Evolutionary conservation across 352 stramenopile species (phyloP).

Genomic region (Sclerospora graminicola): DNA sequence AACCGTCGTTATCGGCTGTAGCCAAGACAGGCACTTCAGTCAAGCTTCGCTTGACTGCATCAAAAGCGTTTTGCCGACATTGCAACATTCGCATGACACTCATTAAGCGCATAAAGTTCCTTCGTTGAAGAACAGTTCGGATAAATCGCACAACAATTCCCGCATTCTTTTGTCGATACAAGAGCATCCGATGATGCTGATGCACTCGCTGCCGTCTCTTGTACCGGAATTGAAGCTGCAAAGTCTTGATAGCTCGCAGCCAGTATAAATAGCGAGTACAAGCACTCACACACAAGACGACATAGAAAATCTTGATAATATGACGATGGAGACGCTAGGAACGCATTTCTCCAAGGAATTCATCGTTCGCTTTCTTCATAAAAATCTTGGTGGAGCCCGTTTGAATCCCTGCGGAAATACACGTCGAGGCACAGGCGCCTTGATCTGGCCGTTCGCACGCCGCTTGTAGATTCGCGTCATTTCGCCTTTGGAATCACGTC

Average conservation of each 20-base stretch:
- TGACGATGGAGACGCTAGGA: conserved; percentile 48
- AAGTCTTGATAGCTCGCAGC: conserved; percentile 32
- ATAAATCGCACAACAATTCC: conserved; percentile 42
- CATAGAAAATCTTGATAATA: conserved; percentile 69
- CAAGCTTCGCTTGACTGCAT: too few relatives aligned
- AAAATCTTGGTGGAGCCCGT: conserved; percentile 96
- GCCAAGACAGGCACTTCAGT: too few relatives aligned
- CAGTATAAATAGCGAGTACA: conserved; percentile 50
- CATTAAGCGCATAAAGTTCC: conserved; percentile 42
- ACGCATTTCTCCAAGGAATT: conserved; percentile 87
- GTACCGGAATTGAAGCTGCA: conserved; percentile 59
- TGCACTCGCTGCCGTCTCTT: conserved; percentile 29
- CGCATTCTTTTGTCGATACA: conserved; percentile 31
- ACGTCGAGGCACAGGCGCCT: conserved; percentile 48
- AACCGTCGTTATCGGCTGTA: too few relatives aligned
- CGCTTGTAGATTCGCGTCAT: conserved; percentile 70
- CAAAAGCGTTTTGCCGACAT: too few relatives aligned
- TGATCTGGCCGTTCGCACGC: conserved; percentile 61
- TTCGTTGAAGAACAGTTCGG: conserved; percentile 41
- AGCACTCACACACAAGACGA: conserved; percentile 46
- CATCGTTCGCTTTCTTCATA: conserved; percentile 85
- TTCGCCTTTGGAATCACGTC: conserved; percentile 84
- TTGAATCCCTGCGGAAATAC: conserved; percentile 66
- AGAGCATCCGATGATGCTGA: conserved; percentile 22
- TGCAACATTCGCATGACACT: conserved; percentile 52